Evolutionary conservation across 257 asterid genomes (phyloP).

Genomic region (Dorcoceras hygrometricum): DNA sequence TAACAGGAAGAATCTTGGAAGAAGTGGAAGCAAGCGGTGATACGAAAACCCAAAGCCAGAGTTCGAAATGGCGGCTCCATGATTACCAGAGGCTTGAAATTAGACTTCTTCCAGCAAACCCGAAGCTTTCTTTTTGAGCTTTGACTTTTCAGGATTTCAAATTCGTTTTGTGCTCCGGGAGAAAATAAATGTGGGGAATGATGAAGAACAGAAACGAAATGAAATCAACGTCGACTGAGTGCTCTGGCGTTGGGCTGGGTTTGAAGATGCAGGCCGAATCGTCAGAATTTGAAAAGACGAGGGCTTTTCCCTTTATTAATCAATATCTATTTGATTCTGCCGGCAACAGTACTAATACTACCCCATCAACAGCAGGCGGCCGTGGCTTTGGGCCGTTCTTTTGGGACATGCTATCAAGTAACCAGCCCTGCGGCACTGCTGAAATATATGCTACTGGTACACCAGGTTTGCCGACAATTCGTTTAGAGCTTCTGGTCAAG

Average conservation of each 20-base stretch:
- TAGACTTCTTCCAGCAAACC: no score
- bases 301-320: slow-evolving; percentile 9
- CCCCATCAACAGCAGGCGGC: slow-evolving; percentile 22
- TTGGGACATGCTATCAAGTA: slow-evolving; percentile 10
- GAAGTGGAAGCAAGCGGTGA: neutral
- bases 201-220: slow-evolving; percentile 32
- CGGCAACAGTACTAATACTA: slow-evolving; percentile 2
- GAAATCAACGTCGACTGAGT: slow-evolving; percentile 23
- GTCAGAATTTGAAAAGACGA: slow-evolving; percentile 13
- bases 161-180: neutral
- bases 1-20: neutral
- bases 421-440: slow-evolving; percentile 21
- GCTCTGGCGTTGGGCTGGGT: slow-evolving; percentile 45
- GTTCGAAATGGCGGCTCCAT: neutral
- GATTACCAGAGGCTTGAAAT: neutral
- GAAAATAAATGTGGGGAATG: neutral
- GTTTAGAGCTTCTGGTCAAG: slow-evolving; percentile 25
- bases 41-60: neutral
- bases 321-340: slow-evolving; percentile 15
- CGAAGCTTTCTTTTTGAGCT: neutral
- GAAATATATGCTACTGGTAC: slow-evolving; percentile 28
- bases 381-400: slow-evolving; percentile 29
- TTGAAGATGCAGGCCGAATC: slow-evolving; percentile 44
- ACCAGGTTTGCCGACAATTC: slow-evolving; percentile 25
- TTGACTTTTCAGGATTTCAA: slow-evolving; percentile 5